Base-by-base conservation (phyloP, 2,329 filamentous ascomycete genomes). In the Diaporthe vexans region DNA sequence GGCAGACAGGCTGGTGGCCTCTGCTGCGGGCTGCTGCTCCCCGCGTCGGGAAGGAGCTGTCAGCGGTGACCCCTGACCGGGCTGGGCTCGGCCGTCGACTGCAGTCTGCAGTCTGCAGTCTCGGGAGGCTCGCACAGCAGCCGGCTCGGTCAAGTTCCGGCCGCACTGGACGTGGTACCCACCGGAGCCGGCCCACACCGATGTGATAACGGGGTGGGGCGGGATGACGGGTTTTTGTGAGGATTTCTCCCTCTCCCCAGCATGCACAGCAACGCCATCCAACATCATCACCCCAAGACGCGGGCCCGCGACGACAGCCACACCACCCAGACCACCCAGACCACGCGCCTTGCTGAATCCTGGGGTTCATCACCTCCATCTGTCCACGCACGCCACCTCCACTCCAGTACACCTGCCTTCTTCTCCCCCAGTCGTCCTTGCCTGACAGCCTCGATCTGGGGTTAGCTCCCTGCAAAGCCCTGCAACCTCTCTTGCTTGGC, bases 121-220 rank as follows among this genome's bases (percentile, higher is more conserved):
- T n/a, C 40, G 40, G 40, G 35, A 37, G 35, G 35, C 56, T 43
- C 35, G 58, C 46, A 59, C 19, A n/a, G 17, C 24, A 24, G 10
- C 11, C 40, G 33, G 58, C 24, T 73, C 71, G 74, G 74, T 40
- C 74, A 73, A 68, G 40, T 59, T 74, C 74, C 71, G 71, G 57
- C 54, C 56, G 68, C 37, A 19, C 26, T 7, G 40, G 37, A 63
- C 59, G n/a, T 59, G 29, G 7, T 15, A 17, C 48, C 35, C 33
- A 40, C 48, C 40, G 35, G 40, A 19, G 61, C 71, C 74, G 72
- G 71, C 37, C 43, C n/a, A 48, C 40, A 73, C 63, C 57, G 43
- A 65, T 71, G 71, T 73, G 74, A 75, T 75, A 73, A 73, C 65
- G 58, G 59, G 72, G 52, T 54, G 69, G 57, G 58, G 48, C 72